A percentile compares a stretch with the other conserved stretches of the same genome.
Evolutionary conservation across 2,329 filamentous ascomycete genomes (phyloP).

Genomic region (Furcasterigmium furcatum): DNA sequence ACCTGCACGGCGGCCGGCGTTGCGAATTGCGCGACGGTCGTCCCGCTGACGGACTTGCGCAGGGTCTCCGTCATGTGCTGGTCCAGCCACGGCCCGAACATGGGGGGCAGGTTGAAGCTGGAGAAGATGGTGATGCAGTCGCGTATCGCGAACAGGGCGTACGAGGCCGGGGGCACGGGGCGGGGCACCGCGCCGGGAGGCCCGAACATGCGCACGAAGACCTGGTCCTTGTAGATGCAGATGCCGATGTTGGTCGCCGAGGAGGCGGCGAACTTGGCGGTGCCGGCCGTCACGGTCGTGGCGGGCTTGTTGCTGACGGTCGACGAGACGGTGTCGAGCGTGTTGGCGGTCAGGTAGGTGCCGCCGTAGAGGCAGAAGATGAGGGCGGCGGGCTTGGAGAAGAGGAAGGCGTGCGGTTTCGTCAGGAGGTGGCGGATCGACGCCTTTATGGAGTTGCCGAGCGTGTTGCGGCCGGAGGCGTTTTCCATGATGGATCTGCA

Average conservation of each 20-base stretch:
- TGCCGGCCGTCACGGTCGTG: slow-evolving; percentile 65
- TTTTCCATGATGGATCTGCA: slow-evolving; percentile 75
- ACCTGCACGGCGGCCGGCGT: slow-evolving; percentile 79
- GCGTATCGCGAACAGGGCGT: slow-evolving; percentile 74
- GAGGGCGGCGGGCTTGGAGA: slow-evolving; percentile 65
- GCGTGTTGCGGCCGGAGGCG: slow-evolving; percentile 64
- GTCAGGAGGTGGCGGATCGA: slow-evolving; percentile 55
- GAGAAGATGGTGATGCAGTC: slow-evolving; percentile 91
- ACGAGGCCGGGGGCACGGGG: slow-evolving; percentile 66
- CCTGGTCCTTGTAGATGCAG: slow-evolving; percentile 85
- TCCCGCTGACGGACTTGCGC: slow-evolving; percentile 45
- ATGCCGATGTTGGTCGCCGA: slow-evolving; percentile 80
- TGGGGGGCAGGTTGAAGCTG: slow-evolving; percentile 82
- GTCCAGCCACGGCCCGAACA: slow-evolving; percentile 69
- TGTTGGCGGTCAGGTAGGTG: slow-evolving; percentile 87
- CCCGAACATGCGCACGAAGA: slow-evolving; percentile 81
- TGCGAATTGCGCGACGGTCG: slow-evolving; percentile 71
- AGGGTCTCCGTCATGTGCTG: slow-evolving; percentile 50
- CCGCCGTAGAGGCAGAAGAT: slow-evolving; percentile 78
- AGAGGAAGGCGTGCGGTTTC: slow-evolving; percentile 58
- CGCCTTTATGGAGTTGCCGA: slow-evolving; percentile 54
- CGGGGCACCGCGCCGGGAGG: slow-evolving; percentile 47
- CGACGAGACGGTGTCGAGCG: slow-evolving; percentile 75
- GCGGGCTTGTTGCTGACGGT: slow-evolving; percentile 57
- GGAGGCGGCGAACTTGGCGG: slow-evolving; percentile 77